Conservation (phyloP, 2,329 filamentous ascomycete species). For the Ilyonectria robusta region DNA sequence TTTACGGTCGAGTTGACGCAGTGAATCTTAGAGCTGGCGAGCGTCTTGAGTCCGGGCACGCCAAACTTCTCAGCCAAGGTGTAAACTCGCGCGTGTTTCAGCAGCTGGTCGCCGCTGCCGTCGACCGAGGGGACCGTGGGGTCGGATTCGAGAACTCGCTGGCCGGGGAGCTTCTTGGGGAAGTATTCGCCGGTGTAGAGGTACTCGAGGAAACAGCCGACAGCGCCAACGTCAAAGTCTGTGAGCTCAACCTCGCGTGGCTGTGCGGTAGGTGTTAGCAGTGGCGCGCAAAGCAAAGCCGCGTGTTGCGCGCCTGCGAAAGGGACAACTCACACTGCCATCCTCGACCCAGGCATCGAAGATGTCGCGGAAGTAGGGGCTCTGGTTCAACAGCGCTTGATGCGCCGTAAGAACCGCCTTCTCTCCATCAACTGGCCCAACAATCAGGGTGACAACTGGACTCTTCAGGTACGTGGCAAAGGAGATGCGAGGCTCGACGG, state of each 20-base stretch:
- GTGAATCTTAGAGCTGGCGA: conserved; percentile 92
- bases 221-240: conserved; percentile 53
- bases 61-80: conserved; percentile 87
- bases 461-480: conserved; percentile 76
- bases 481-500: conserved; percentile 54
- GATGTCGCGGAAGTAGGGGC: conserved; percentile 79
- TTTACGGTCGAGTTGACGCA: conserved; percentile 88
- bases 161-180: conserved; percentile 74
- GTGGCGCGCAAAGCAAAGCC: neutral
- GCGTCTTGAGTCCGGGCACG: conserved; percentile 76
- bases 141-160: conserved; percentile 79
- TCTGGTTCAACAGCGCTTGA: conserved; percentile 80
- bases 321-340: conserved; percentile 66
- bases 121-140: conserved; percentile 76
- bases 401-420: conserved; percentile 82
- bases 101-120: conserved; percentile 83
- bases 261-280: conserved; percentile 46
- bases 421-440: conserved; percentile 74
- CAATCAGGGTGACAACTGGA: conserved; percentile 77
- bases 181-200: conserved; percentile 73
- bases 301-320: neutral
- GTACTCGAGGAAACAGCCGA: conserved; percentile 59
- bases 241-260: conserved; percentile 78
- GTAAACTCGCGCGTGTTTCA: conserved; percentile 92
- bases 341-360: conserved; percentile 74